Percentiles rank a stretch among this genome's conserved stretches.
phyloP scores from a whole-genome alignment of 257 asterid species.

The Nicotiana tabacum region DNA sequence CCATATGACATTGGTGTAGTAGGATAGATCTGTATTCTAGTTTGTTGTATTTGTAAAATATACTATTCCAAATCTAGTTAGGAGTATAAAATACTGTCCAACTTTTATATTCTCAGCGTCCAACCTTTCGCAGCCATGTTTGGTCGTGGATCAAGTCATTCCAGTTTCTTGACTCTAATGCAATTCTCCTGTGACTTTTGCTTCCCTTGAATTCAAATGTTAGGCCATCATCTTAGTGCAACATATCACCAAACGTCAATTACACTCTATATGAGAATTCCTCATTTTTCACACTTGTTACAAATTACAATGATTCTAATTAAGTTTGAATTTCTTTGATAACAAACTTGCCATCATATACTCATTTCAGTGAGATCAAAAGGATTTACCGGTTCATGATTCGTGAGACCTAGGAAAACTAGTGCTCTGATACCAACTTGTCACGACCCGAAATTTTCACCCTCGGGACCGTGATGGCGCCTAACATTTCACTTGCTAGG shows the following conservation, averaged over 20 bases:
- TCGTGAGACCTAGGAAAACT: too few species aligned
- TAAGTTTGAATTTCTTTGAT: neutral
- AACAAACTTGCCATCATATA: neutral
- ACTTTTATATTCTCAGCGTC: neutral
- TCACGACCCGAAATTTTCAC: too few species aligned
- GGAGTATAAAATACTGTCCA: neutral
- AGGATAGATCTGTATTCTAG: neutral
- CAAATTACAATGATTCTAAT: neutral
- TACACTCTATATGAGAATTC: too few species aligned
- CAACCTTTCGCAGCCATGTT: neutral
- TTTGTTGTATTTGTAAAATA: neutral
- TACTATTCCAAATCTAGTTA: neutral
- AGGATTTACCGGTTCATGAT: too few species aligned
- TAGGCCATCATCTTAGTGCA: neutral
- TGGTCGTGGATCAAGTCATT: neutral
- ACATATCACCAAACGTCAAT: neutral
- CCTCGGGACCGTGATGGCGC: too few species aligned
- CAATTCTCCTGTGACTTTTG: neutral
- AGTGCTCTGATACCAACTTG: too few species aligned
- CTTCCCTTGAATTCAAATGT: neutral
- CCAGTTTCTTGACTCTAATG: neutral
- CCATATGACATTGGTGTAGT: neutral
- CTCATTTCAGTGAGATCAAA: neutral
- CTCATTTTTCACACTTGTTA: neutral
- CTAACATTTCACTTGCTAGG: too few species aligned